Evolutionary conservation across 2,329 filamentous ascomycete species (phyloP).

Genomic region (Diaporthe amygdali): DNA sequence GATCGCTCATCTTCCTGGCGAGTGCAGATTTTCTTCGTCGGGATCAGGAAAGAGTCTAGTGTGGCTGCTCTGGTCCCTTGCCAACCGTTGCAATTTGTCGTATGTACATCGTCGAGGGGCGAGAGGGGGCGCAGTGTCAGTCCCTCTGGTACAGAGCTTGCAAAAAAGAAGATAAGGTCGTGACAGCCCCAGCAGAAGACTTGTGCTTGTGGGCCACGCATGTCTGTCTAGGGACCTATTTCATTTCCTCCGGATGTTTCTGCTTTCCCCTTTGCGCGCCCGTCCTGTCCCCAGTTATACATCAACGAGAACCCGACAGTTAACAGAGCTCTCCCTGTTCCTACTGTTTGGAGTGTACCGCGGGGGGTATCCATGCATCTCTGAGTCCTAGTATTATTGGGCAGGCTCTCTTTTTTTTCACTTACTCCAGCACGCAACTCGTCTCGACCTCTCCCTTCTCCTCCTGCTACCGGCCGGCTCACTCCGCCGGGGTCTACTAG

Average conservation of each 20-base stretch:
- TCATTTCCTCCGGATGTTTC: conserved; percentile 12
- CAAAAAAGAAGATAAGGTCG: conserved; percentile 12
- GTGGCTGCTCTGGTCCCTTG: conserved; percentile 8
- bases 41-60: conserved; percentile 14
- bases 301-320: not conserved
- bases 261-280: conserved; percentile 7
- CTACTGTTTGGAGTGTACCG: conserved; percentile 6
- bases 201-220: not conserved
- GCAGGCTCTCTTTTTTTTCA: not conserved
- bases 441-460: not conserved
- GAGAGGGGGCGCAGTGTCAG: not conserved
- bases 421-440: not conserved
- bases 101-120: not conserved
- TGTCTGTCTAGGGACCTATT: conserved; percentile 9
- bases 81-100: conserved; percentile 15
- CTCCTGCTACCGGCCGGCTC: conserved; percentile 18
- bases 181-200: conserved; percentile 10
- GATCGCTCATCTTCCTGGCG: conserved; percentile 17
- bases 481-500: conserved; percentile 12
- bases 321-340: conserved; percentile 5
- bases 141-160: not conserved
- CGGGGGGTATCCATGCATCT: conserved; percentile 21
- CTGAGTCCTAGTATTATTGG: conserved; percentile 18
- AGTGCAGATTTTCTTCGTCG: conserved; percentile 4
- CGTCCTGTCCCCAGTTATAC: conserved; percentile 8